These are phyloP conservation scores for Fusarium dimerum DNA, from an alignment of 2,329 filamentous ascomycete genomes.

Conservation along the genomic window DNA sequence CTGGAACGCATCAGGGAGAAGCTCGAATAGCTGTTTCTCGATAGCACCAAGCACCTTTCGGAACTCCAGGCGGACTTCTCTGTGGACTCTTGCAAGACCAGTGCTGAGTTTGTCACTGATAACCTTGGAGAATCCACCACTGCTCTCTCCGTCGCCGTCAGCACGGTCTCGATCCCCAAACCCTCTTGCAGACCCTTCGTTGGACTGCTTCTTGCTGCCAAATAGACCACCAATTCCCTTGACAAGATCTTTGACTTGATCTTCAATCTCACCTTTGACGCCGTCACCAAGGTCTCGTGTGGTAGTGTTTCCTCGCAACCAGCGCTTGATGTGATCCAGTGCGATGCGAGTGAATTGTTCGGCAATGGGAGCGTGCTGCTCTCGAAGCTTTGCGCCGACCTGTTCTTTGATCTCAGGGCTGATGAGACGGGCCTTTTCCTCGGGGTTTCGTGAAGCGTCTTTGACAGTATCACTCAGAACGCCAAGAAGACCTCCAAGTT, in stretches of 20 bases:
- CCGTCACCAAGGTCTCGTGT: conserved; percentile 44
- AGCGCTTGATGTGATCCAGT: conserved; percentile 48
- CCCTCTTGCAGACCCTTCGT: conserved; percentile 34
- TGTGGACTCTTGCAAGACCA: conserved; percentile 44
- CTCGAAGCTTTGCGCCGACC: conserved; percentile 40
- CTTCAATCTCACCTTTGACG: conserved; percentile 45
- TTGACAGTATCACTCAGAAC: conserved; percentile 45
- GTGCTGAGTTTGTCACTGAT: conserved; percentile 50
- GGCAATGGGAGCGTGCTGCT: conserved; percentile 45
- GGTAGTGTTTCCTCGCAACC: conserved; percentile 45
- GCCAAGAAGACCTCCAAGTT: conserved; percentile 46
- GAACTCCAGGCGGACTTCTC: conserved; percentile 48
- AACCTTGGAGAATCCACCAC: conserved; percentile 44
- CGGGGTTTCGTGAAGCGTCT: conserved; percentile 45
- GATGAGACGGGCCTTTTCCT: conserved; percentile 47
- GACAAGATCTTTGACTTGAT: conserved; percentile 46
- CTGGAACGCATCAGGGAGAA: conserved; percentile 45
- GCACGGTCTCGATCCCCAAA: conserved; percentile 33
- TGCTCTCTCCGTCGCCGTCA: conserved; percentile 28
- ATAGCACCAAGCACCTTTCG: conserved; percentile 45
- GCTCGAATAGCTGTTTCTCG: conserved; percentile 47
- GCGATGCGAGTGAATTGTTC: conserved; percentile 49
- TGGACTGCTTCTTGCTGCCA: conserved; percentile 37
- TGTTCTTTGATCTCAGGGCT: conserved; percentile 49
- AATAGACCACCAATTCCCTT: conserved; percentile 46